Conservation (phyloP, 2,329 filamentous ascomycete species). For the Ascochyta pisi region DNA sequence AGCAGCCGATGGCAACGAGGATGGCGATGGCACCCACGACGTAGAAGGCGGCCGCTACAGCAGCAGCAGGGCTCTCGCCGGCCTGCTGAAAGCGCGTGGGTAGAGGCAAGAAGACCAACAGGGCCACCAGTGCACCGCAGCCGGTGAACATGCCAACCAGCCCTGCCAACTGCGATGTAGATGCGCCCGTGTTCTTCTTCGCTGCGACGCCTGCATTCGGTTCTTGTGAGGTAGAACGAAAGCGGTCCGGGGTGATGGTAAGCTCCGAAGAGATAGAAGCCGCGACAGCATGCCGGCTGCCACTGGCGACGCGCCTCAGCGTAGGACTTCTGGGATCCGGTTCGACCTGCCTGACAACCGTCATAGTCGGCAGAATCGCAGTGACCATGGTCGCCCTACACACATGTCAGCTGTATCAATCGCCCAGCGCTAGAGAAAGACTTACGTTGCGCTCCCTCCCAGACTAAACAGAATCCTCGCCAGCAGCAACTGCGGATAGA, state of each 20-base stretch:
- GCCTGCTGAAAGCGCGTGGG: conserved; percentile 78
- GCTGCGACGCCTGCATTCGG: conserved; percentile 15
- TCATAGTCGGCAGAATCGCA: conserved; percentile 81
- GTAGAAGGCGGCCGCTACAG: conserved; percentile 86
- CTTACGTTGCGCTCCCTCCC: conserved; percentile 84
- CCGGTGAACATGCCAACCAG: conserved; percentile 93
- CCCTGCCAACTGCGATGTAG: conserved; percentile 75
- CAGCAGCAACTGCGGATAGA: conserved; percentile 87
- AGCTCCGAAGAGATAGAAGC: conserved; percentile 75
- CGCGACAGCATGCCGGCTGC: conserved; percentile 64
- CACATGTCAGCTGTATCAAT: conserved; percentile 18
- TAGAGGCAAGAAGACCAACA: conserved; percentile 83
- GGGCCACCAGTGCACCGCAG: conserved; percentile 84
- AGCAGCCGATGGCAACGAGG: conserved; percentile 75
- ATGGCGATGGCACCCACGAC: conserved; percentile 78
- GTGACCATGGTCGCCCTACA: conserved; percentile 87
- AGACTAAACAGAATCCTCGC: conserved; percentile 87
- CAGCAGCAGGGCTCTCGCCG: conserved; percentile 74
- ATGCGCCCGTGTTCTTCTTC: conserved; percentile 42
- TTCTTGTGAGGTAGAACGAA: conserved; percentile 45
- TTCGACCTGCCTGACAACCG: conserved; percentile 42
- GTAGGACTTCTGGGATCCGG: conserved; percentile 36
- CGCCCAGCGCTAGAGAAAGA: conserved; percentile 1
- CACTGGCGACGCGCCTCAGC: conserved; percentile 32
- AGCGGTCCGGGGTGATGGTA: conserved; percentile 72